Percentiles rank a stretch among this genome's conserved stretches.
Evolutionary conservation across 2,329 filamentous ascomycete genomes (phyloP).

Genomic region (Paramyrothecium roridum): DNA sequence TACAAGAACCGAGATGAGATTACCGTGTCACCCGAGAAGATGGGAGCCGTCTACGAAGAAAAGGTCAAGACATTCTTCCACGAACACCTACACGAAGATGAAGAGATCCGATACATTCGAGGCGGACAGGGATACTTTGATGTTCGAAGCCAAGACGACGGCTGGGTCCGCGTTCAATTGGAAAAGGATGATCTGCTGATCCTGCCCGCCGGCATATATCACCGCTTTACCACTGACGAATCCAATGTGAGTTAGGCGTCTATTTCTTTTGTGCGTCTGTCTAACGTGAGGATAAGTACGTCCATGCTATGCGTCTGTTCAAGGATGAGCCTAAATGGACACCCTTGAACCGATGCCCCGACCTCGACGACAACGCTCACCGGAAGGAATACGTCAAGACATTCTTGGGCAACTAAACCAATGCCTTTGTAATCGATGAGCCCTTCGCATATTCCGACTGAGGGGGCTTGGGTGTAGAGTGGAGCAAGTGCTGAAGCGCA

Average conservation of each 20-base stretch:
- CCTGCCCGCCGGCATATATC: conserved; percentile 91
- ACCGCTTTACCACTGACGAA: conserved; percentile 92
- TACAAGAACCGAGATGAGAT: conserved; percentile 97
- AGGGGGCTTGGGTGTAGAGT: too few relatives aligned
- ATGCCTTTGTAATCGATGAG: background rate
- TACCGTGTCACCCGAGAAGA: conserved; percentile 77
- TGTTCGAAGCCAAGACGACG: conserved; percentile 76
- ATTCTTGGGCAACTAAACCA: conserved; percentile 30
- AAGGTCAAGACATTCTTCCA: conserved; percentile 93
- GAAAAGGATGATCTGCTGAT: conserved; percentile 90
- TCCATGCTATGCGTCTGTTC: conserved; percentile 94
- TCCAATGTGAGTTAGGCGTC: conserved; percentile 66
- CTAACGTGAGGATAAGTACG: conserved; percentile 59
- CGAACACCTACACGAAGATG: conserved; percentile 96
- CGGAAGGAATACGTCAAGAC: conserved; percentile 71
- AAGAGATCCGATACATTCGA: conserved; percentile 94
- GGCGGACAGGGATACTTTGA: conserved; percentile 92
- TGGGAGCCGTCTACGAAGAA: conserved; percentile 85
- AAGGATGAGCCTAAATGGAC: conserved; percentile 99
- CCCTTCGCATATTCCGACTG: too few relatives aligned
- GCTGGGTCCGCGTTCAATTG: conserved; percentile 84
- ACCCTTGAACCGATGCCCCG: conserved; percentile 74
- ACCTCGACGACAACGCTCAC: conserved; percentile 75
- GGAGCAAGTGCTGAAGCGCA: too few relatives aligned
- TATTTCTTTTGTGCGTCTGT: background rate